Base-by-base conservation (phyloP, 225 moss, liverwort and hornwort species). In the Sphagnum contortum region DNA sequence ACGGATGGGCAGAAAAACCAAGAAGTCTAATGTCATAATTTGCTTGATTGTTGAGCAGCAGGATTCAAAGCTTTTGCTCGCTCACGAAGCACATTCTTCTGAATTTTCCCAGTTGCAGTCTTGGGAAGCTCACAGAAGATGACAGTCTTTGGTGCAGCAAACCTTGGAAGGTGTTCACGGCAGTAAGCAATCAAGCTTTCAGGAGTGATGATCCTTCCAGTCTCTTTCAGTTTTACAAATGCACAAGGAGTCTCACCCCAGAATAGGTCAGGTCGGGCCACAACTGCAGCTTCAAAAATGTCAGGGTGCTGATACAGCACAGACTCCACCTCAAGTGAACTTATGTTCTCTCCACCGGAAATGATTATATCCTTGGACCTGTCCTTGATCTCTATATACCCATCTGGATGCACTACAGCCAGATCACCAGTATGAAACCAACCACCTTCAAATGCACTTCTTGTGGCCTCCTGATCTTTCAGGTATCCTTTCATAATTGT, bases 351-450 rank as follows among this genome's bases (percentile, higher is more conserved):
- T 3, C 92, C 90, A 4, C 90, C 90, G 0, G 92, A 90, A 6
- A 93, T 88, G 9, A 93, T 93, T 3, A 90, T 79, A 53, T 93
- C 90, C 61, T 90, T 93, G 0, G 86, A 89, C 2, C 92, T 73
- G 60, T 90, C 88, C 80, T 86, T 89, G 66, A 91, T 71, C 57
- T 89, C 79, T 10, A 91, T 62, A 74, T 94, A 94, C 3, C 94
- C 91, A 57, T 93, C 90, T 9, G 83, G 75, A 70, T 93, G 80
- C 59, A 88, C 76, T 2, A 90, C 92, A 8, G 70, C 92, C 5
- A 92, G 59, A 72, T 92, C 92, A 8, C 92, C 92, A 6, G 92
- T 87, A 66, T 92, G 92, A 72, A 86, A 84, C 90, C 92, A 93
- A 3, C 90, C 92, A 13, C 84, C 80, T 49, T 68, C 60, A 12